Evolutionary conservation across 805 yeast species (phyloP), one percentile per base, ranked within the genome.

Genomic region (Schizosaccharomyces osmophilus): DNA sequence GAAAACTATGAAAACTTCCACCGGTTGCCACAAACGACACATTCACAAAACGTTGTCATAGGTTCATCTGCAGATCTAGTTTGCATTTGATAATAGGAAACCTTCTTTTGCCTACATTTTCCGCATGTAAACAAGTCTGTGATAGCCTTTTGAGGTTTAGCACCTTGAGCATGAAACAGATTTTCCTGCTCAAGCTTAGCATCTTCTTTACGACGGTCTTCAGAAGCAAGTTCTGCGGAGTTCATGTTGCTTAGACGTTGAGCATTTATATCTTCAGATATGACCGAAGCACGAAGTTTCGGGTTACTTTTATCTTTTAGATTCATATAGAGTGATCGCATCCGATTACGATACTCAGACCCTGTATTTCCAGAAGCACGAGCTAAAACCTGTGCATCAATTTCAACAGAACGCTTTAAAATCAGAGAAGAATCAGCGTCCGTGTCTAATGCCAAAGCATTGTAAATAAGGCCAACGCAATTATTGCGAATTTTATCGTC

Each of bases 21-120:
- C 72, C 97, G 81, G 70, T 93, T 87, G 64, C 97, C 97, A 75
- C 98, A 93, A 66, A 81, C 87, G 69, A 89, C 97, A 75, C 98
- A 93, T 3, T 96, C 89, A 76, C 98, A 93, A 71, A 93, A 93
- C 1, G 98, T 93, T 6, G 98, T 93, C 68, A 93, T 79, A 63
- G 98, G 98, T 73, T 93, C 98, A 80, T 93, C 98, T 22, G 98
- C 98, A 63, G 95, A 86, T 73, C 98, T 79, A 24, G 98, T 93
- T 77, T 93, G 98, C 84, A 93, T 79, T 75, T 93, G 98, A 73
- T 89, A 90, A 72, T 93, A 93, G 67, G 95, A 85, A 54, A 93
- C 98, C 76, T 87, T 88, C 78, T 89, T 88, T 71, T 88, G 90
- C 73, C 90, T 93, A 79, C 98, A 93, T 72, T 90, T 93, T 60